These are phyloP conservation scores for Didymella lethalis DNA, from an alignment of 2,329 filamentous ascomycete species.

Conservation along the genomic window DNA sequence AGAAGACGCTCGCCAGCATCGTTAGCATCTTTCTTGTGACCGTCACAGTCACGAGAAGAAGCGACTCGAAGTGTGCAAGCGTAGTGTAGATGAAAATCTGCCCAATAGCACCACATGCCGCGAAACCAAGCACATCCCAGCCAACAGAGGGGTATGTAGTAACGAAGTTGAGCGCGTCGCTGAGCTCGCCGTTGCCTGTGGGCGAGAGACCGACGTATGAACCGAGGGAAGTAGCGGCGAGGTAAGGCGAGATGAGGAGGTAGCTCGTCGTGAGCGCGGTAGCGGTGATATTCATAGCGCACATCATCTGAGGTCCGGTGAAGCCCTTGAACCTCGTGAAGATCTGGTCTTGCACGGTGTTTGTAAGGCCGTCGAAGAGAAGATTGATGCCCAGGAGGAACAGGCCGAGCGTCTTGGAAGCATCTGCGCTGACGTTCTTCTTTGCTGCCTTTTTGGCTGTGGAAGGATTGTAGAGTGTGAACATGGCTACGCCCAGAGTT, in stretches of 20 bases:
- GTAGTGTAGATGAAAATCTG: conserved; percentile 98
- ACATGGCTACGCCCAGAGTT: conserved; percentile 90
- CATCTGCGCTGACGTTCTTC: conserved; percentile 64
- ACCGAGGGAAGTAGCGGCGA: conserved; percentile 67
- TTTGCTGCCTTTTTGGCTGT: conserved; percentile 50
- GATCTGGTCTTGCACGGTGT: conserved; percentile 95
- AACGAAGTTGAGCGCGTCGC: conserved; percentile 82
- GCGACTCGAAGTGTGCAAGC: conserved; percentile 86
- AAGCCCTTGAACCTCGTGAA: conserved; percentile 77
- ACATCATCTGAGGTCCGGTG: conserved; percentile 98
- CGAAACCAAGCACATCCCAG: conserved; percentile 88
- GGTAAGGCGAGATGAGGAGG: conserved; percentile 78
- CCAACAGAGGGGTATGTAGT: conserved; percentile 79
- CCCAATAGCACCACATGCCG: conserved; percentile 86
- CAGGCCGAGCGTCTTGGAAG: conserved; percentile 77
- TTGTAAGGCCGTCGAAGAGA: conserved; percentile 94
- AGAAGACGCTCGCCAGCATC: conserved; percentile 94
- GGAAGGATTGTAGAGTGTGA: conserved; percentile 80
- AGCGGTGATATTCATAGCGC: conserved; percentile 89
- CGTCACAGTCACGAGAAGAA: conserved; percentile 93
- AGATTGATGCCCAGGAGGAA: conserved; percentile 87
- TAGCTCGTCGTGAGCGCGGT: conserved; percentile 79
- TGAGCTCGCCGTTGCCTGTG: conserved; percentile 72
- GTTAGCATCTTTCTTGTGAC: conserved; percentile 99
- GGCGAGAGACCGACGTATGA: conserved; percentile 53